Evolutionary conservation across 106 monocot genomes (phyloP).

Genomic region (Triglochin maritima): DNA sequence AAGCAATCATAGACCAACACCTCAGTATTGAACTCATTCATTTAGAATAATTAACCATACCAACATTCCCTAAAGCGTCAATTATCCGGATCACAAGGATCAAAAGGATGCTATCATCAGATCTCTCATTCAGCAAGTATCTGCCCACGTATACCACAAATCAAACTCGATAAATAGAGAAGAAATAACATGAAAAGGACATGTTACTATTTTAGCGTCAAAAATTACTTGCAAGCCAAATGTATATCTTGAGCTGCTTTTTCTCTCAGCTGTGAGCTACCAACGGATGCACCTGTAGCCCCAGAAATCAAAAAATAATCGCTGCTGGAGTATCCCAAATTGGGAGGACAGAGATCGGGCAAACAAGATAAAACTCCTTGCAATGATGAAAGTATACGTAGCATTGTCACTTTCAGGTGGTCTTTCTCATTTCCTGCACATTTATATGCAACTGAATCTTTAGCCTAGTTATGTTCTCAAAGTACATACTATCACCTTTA

Average conservation of each 20-base stretch:
- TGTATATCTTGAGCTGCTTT: constrained; percentile 77
- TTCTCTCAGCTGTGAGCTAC: constrained; percentile 81
- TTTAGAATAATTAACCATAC: constrained; percentile 29
- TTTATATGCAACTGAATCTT: no score
- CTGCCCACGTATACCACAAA: constrained; percentile 19
- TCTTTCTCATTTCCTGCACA: constrained; percentile 82
- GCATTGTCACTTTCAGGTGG: constrained; percentile 78
- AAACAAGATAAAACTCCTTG: constrained; percentile 94
- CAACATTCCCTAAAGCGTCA: constrained; percentile 78
- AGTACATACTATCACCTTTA: no score
- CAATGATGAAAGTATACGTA: constrained; percentile 84
- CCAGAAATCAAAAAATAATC: constrained; percentile 61
- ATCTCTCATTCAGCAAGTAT: constrained; percentile 67
- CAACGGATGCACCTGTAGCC: constrained; percentile 61
- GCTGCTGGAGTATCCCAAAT: constrained; percentile 20
- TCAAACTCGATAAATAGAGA: constrained; percentile 6
- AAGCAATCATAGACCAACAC: not conserved
- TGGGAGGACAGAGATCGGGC: constrained; percentile 81
- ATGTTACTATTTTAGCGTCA: not conserved
- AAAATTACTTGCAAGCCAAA: constrained; percentile 68
- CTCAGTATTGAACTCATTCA: not conserved
- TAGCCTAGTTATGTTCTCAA: no score
- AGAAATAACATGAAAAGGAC: not conserved
- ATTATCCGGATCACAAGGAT: constrained; percentile 79
- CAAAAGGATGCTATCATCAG: constrained; percentile 97